A percentile compares a stretch with the other conserved stretches of the same genome.
Evolutionary conservation across 805 yeast species (phyloP).

Genomic region (Wickerhamomyces rabaulensis): DNA sequence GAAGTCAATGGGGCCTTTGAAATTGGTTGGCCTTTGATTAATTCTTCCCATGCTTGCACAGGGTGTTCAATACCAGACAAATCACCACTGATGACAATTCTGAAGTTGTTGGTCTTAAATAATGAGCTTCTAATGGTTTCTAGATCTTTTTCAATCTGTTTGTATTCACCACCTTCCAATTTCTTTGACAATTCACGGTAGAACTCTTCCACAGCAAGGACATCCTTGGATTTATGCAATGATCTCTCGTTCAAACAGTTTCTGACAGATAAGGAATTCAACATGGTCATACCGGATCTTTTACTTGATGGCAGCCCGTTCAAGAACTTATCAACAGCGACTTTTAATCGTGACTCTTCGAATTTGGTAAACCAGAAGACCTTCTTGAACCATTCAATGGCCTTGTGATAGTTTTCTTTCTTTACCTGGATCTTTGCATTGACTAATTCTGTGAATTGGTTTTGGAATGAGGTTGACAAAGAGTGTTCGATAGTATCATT

Average conservation of each 20-base stretch:
- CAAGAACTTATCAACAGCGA: conserved; percentile 40
- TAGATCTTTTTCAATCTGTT: conserved; percentile 41
- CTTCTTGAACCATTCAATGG: conserved; percentile 72
- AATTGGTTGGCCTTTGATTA: conserved; percentile 21
- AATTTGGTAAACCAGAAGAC: conserved; percentile 62
- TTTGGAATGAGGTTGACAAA: conserved; percentile 52
- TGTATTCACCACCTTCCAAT: conserved; percentile 51
- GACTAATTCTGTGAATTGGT: conserved; percentile 61
- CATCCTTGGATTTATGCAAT: conserved; percentile 59
- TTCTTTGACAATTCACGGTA: conserved; percentile 42
- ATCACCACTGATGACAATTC: conserved; percentile 71
- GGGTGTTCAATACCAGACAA: conserved; percentile 46
- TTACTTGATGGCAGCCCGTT: conserved; percentile 36
- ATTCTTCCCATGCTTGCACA: conserved; percentile 49
- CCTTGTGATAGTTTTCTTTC: conserved; percentile 54
- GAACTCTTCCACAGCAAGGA: conserved; percentile 55
- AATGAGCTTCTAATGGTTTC: conserved; percentile 46
- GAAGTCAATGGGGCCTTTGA: not conserved
- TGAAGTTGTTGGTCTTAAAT: conserved; percentile 53
- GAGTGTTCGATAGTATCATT: conserved; percentile 63
- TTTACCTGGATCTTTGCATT: conserved; percentile 58
- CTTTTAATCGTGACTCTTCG: conserved; percentile 66
- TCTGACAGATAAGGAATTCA: conserved; percentile 56
- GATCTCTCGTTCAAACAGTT: conserved; percentile 54
- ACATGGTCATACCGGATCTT: conserved; percentile 46